Base-by-base conservation (phyloP, 495 filamentous ascomycete genomes). In the Hypoxylon rickii region DNA sequence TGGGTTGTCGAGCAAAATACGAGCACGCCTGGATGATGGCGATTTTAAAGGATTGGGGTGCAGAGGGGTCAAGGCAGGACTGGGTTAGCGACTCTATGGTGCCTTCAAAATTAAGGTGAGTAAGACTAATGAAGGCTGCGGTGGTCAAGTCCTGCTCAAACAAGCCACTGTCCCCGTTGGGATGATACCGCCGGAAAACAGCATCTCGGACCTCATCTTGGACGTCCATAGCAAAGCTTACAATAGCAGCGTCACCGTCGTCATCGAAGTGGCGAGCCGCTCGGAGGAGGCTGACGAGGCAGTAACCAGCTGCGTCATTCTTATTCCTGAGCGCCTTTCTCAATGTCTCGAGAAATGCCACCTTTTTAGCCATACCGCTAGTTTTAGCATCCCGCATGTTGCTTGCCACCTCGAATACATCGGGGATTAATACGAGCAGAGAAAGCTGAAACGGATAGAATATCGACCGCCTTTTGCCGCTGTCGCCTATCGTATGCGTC, bases 151-250 rank as follows among this genome's bases (percentile, higher is more conserved):
- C 74, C 55, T 79, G 75, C 47, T 85, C 83, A 42, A 84, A 79
- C 19, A 72, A 52, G 7, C 65, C 62, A 11, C 66, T 71, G 19
- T 83, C 80, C 31, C 65, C 66, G 44, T 74, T 69, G 6, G 73
- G 72, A 11, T 71, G 61, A 34, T 78, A 73, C 31, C 76, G 76
- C 24, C 81, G 75, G 47, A 87, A 87, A 16, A 86, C 80, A 36
- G 82, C 83, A 43, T 86, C 84, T 18, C 76, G 70, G 7, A 87
- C 73, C 66, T 87, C 84, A 52, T 86, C 82, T 61, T 85, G 84
- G 15, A 87, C 77, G 60, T 86, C 84, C 63, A 85, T 73, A 8
- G 83, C 84, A 61, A 84, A 87, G 60, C 81, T 83, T 49, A 85
- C 67, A 48, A 87, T 71, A 0, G 83, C 83, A 17, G 77, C 77